Conservation (phyloP, 345 rosid genomes). For the Camelina hispida region DNA sequence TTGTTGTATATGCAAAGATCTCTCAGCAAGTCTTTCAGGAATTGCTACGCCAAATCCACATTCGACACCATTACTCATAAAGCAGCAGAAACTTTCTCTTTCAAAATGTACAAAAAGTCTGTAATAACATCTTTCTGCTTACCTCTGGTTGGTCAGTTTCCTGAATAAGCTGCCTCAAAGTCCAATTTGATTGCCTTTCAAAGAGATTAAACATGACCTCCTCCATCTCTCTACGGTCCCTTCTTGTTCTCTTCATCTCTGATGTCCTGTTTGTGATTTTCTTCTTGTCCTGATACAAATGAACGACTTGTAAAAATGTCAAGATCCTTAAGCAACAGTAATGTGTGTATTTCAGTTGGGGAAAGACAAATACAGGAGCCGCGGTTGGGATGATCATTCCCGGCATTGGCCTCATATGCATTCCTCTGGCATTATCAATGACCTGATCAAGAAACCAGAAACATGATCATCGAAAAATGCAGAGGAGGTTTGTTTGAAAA, state of each 20-base stretch:
- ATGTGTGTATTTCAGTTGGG: constrained; percentile 8
- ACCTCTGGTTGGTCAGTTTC: constrained; percentile 97
- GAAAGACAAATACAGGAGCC: constrained; percentile 47
- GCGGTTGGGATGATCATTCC: constrained; percentile 58
- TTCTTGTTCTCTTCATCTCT: constrained; percentile 81
- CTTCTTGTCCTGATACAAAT: constrained; percentile 74
- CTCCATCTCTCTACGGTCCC: constrained; percentile 91
- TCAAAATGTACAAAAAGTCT: neutral
- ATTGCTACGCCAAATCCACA: constrained; percentile 60
- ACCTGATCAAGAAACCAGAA: constrained; percentile 56
- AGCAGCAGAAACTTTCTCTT: neutral
- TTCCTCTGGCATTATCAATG: constrained; percentile 76
- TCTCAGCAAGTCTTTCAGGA: constrained; percentile 78
- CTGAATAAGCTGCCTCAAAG: constrained; percentile 70
- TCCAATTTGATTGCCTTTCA: constrained; percentile 91
- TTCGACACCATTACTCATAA: neutral
- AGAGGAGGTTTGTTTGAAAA: neutral
- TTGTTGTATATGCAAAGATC: constrained; percentile 90
- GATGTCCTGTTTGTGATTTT: constrained; percentile 58
- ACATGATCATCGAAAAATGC: constrained; percentile 14
- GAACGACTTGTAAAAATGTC: neutral
- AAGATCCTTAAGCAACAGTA: neutral
- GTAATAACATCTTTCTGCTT: constrained; percentile 28
- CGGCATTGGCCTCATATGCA: constrained; percentile 84
- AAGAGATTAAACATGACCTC: constrained; percentile 89